phyloP scores from a whole-genome alignment of 352 stramenopile species.

The Phytophthora gonapodyides region DNA sequence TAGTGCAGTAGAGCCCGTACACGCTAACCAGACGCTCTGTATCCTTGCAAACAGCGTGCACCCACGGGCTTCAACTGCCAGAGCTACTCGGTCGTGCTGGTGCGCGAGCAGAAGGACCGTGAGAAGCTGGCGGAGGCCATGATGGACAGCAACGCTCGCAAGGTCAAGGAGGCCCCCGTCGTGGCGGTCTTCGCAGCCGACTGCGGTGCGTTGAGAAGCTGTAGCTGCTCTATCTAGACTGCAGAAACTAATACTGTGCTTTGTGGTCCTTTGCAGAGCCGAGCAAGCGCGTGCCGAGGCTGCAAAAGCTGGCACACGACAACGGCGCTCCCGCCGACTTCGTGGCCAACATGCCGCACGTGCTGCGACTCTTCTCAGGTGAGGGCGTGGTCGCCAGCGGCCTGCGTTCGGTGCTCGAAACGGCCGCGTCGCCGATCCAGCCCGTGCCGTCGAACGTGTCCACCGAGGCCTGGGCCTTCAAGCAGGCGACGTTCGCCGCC shows the following conservation, averaged over 20 bases:
- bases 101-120: constrained; percentile 71
- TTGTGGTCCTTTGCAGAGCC: constrained; percentile 47
- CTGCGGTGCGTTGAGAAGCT: constrained; percentile 42
- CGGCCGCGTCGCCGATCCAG: constrained; percentile 64
- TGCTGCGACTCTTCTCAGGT: constrained; percentile 70
- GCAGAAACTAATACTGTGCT: background rate
- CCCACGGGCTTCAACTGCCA: constrained; percentile 85
- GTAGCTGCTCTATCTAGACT: background rate
- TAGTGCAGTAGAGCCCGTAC: background rate
- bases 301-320: constrained; percentile 73
- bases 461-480: constrained; percentile 80
- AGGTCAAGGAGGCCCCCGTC: constrained; percentile 78
- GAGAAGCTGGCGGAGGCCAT: constrained; percentile 75
- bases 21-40: background rate
- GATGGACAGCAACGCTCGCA: constrained; percentile 72
- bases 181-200: constrained; percentile 84
- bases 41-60: constrained; percentile 42
- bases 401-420: constrained; percentile 63
- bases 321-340: constrained; percentile 49
- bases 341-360: constrained; percentile 64
- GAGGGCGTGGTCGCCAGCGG: constrained; percentile 62
- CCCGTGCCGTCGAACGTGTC: constrained; percentile 65
- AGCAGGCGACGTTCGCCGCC: constrained; percentile 78
- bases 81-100: constrained; percentile 77
- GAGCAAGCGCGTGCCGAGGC: constrained; percentile 64